These are phyloP conservation scores for Russula sp. DNA, from an alignment of 768 basidiomycete genomes.

Conservation along the genomic window DNA sequence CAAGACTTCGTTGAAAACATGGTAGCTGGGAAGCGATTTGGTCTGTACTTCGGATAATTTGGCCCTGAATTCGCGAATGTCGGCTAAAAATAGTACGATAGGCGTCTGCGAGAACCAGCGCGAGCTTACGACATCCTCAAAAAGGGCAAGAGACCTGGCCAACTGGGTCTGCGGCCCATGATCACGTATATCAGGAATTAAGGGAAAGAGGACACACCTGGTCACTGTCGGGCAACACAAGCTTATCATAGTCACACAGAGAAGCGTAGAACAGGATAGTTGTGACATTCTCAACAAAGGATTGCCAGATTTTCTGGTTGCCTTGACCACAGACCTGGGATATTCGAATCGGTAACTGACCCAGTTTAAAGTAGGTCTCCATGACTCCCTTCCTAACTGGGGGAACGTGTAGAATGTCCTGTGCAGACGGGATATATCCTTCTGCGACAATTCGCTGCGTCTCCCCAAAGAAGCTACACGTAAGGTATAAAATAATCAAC, in stretches of 20 bases:
- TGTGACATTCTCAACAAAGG: constrained; percentile 56
- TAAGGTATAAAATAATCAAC: constrained; percentile 26
- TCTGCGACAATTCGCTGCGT: constrained; percentile 70
- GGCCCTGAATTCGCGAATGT: constrained; percentile 43
- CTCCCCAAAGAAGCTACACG: constrained; percentile 71
- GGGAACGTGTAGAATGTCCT: constrained; percentile 78
- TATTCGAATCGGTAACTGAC: constrained; percentile 38
- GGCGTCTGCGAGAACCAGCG: constrained; percentile 36
- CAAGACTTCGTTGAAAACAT: neutral
- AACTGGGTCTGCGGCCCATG: constrained; percentile 33
- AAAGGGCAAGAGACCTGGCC: constrained; percentile 40
- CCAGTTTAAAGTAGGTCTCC: constrained; percentile 66
- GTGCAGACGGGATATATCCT: constrained; percentile 75
- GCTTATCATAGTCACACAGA: constrained; percentile 69
- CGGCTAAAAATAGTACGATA: constrained; percentile 39
- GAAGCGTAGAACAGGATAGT: constrained; percentile 67
- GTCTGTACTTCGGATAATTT: constrained; percentile 37
- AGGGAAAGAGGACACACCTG: constrained; percentile 5
- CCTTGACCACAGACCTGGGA: constrained; percentile 66
- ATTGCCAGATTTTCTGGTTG: constrained; percentile 43
- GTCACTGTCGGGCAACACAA: constrained; percentile 17
- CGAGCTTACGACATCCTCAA: constrained; percentile 46
- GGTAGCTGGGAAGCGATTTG: neutral
- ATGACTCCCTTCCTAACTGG: constrained; percentile 72
- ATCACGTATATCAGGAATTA: neutral